Percentiles rank a stretch among this genome's conserved stretches.
Conservation (phyloP, 1,284 basidiomycete species). For the Chalciporus sp. region DNA sequence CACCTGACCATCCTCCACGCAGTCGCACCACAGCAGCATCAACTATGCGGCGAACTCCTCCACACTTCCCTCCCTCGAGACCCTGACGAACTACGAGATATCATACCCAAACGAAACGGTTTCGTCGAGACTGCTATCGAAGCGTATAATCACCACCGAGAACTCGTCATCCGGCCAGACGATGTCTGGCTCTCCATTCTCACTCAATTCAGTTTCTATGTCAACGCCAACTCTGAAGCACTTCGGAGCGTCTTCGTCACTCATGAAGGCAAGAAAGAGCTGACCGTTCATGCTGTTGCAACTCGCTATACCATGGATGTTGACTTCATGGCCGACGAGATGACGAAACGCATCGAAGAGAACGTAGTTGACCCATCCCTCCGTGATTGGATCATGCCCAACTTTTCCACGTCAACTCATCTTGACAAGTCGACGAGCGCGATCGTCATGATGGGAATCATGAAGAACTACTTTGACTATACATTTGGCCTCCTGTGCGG, state of each 20-base stretch:
- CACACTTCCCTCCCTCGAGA: slow-evolving; percentile 29
- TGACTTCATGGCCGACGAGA: slow-evolving; percentile 28
- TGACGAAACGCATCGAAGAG: slow-evolving; percentile 39
- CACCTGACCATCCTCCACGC: no score
- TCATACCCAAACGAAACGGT: slow-evolving; percentile 27
- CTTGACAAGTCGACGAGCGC: slow-evolving; percentile 42
- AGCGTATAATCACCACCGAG: slow-evolving; percentile 39
- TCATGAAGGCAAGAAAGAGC: slow-evolving; percentile 40
- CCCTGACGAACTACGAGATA: slow-evolving; percentile 10
- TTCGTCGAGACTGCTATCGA: slow-evolving; percentile 37
- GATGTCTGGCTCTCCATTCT: slow-evolving; percentile 46
- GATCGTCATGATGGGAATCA: slow-evolving; percentile 44
- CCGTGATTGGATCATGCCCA: slow-evolving; percentile 42
- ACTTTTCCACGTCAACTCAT: slow-evolving; percentile 44
- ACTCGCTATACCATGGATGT: slow-evolving; percentile 35
- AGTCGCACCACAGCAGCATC: no score
- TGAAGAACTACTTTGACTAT: slow-evolving; percentile 43
- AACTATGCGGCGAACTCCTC: slow-evolving; percentile 23
- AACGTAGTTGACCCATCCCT: slow-evolving; percentile 37
- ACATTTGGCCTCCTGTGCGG: slow-evolving; percentile 36
- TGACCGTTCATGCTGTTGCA: slow-evolving; percentile 31
- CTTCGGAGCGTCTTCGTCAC: slow-evolving; percentile 42
- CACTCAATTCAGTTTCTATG: slow-evolving; percentile 41
- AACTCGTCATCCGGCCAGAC: slow-evolving; percentile 36
- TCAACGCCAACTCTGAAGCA: slow-evolving; percentile 41